These are phyloP conservation scores for Actinomortierella wolfii DNA, from an alignment of 371 early-diverging fungal genomes.

Conservation along the genomic window DNA sequence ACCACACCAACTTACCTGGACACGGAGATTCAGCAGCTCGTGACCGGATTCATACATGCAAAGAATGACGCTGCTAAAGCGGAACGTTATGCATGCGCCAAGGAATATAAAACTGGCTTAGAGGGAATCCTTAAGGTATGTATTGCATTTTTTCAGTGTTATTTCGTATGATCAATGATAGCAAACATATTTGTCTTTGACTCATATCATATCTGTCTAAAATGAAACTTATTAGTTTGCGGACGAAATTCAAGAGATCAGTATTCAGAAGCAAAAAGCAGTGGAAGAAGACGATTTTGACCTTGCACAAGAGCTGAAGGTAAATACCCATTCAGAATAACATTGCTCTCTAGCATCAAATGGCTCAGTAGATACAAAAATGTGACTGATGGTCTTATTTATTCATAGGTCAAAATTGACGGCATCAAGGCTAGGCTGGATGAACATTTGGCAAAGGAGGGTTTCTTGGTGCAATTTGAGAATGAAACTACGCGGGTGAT, in stretches of 20 bases:
- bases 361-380: background rate
- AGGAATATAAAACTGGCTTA: constrained; percentile 53
- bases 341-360: background rate
- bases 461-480: constrained; percentile 5
- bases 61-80: constrained; percentile 59
- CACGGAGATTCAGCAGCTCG: constrained; percentile 26
- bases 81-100: constrained; percentile 66
- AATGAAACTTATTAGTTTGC: constrained; percentile 55
- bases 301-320: constrained; percentile 74
- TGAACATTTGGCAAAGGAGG: constrained; percentile 7
- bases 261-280: constrained; percentile 62
- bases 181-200: constrained; percentile 6
- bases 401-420: constrained; percentile 18
- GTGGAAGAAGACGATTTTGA: constrained; percentile 77
- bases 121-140: constrained; percentile 37
- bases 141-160: background rate
- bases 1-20: constrained; percentile 33
- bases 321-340: constrained; percentile 24
- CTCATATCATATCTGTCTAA: too few relatives aligned
- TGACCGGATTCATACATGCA: constrained; percentile 49
- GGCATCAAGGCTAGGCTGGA: constrained; percentile 28
- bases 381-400: too few relatives aligned
- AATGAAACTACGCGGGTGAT: too few relatives aligned
- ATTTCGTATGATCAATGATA: background rate
- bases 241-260: constrained; percentile 63